These are phyloP conservation scores for Linum usitatissimum DNA, from an alignment of 345 rosid genomes.

Conservation along the genomic window DNA sequence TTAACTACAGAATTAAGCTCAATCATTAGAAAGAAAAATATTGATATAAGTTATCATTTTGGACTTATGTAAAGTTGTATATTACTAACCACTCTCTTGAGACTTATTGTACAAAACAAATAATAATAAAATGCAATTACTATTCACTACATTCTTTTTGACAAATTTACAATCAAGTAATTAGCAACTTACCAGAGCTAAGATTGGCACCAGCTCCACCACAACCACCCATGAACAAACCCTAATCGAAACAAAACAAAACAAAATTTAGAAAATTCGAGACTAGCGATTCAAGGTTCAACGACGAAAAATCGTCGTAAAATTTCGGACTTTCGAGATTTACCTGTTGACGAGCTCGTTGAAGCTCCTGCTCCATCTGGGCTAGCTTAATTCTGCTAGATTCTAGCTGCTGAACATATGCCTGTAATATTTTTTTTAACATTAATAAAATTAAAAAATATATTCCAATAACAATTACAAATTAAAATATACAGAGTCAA, in stretches of 20 bases:
- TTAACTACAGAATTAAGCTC: not conserved
- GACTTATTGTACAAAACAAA: not conserved
- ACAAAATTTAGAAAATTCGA: not conserved
- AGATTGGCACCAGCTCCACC: constrained; percentile 58
- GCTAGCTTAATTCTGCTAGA: constrained; percentile 76
- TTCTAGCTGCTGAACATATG: constrained; percentile 95
- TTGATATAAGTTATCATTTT: not conserved
- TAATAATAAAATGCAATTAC: not conserved
- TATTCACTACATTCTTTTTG: not conserved
- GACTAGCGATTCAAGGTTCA: not conserved
- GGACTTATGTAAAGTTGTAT: not conserved
- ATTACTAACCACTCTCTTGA: not conserved
- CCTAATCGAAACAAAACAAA: constrained; percentile 32
- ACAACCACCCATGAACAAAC: constrained; percentile 72
- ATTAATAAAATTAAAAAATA: no score
- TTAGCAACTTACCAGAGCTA: constrained; percentile 54
- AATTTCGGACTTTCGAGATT: not conserved
- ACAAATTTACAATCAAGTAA: not conserved
- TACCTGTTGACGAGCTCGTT: constrained; percentile 91
- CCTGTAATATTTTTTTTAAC: constrained; percentile 32
- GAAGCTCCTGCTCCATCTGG: constrained; percentile 94
- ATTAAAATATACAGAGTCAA: not conserved
- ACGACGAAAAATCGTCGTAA: no score
- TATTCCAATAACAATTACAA: not conserved
- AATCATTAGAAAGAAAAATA: not conserved